These are phyloP conservation scores for Eucalyptus sp. DNA, from an alignment of 345 rosid species.

Conservation along the genomic window DNA sequence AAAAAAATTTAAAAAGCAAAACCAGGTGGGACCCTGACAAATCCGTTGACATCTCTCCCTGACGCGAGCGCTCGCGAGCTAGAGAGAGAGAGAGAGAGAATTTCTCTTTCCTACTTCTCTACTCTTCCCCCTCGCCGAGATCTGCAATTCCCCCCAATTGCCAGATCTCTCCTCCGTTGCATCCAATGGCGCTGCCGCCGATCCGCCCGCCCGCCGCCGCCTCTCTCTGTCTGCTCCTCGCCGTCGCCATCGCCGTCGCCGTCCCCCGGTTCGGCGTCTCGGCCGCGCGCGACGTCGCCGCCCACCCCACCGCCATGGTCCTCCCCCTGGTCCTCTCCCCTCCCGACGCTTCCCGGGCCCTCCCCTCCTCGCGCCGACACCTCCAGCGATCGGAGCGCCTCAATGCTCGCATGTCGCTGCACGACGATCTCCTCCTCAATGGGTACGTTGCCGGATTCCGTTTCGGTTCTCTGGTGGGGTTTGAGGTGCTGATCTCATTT, in stretches of 20 bases:
- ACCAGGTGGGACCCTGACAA: background rate
- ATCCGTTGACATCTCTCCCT: background rate
- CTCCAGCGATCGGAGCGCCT: conserved; percentile 46
- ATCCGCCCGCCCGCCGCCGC: conserved; percentile 12
- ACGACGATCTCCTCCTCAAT: conserved; percentile 85
- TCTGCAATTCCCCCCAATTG: background rate
- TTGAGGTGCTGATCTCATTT: background rate
- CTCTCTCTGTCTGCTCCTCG: background rate
- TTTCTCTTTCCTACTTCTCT: background rate
- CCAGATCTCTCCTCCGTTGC: background rate
- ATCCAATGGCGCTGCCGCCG: background rate
- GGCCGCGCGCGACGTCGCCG: background rate
- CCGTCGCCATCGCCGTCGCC: background rate
- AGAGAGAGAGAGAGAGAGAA: background rate
- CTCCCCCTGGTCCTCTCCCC: conserved; percentile 63
- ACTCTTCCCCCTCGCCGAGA: background rate
- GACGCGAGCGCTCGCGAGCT: too few species aligned
- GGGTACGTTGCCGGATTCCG: conserved; percentile 26
- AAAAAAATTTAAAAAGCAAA: background rate
- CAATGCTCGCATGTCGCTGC: conserved; percentile 79
- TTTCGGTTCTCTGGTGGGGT: background rate
- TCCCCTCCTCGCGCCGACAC: conserved; percentile 24
- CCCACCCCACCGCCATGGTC: conserved; percentile 33
- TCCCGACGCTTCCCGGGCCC: conserved; percentile 17
- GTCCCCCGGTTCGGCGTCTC: conserved; percentile 4